Evolutionary conservation across 2,329 filamentous ascomycete genomes (phyloP), one percentile per base, ranked within the genome.

Genomic region (Capronia americana): DNA sequence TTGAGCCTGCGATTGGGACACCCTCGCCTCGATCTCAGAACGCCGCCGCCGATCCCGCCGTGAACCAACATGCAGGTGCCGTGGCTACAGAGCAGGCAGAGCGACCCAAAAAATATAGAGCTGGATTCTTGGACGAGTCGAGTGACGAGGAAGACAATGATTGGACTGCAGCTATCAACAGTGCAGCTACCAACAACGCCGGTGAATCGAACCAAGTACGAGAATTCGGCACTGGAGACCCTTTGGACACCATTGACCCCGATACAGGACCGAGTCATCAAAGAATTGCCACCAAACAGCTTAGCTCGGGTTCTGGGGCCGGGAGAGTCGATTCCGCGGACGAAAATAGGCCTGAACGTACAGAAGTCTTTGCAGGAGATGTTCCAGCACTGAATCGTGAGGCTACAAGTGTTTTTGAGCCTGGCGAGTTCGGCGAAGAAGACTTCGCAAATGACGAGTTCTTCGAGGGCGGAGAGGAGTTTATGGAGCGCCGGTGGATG

Each of bases 401-500:
- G 81, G 82, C 72, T 75, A 83, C 77, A 73, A 84, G 74, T 74
- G 75, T 79, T 67, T 72, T 77, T 65, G 82, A 74, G 69, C 70
- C 78, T 66, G 78, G 85, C 71, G 84, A 85, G 58, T 83, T 81
- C 78, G 82, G 82, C 72, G 86, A 86, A 74, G 86, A 85, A 70
- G 84, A 85, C 75, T 77, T 89, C 72, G 88, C 91, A 72, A 86
- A 88, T 20, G 83, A 87, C 14, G 81, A 86, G 60, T 86, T 88
- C 69, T 81, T 83, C 65, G 78, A 84, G 73, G 84, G 84, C 72
- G 89, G 89, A 46, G 88, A 91, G 73, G 89, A 91, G 74, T 85
- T 84, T 69, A 80, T 87, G 56, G 88, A 88, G 73, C 86, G 87
- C 78, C 83, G 85, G 56, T 93, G 87, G 77, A 92, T 93, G 88